phyloP scores from a whole-genome alignment of 2,329 filamentous ascomycete species.

The Paraphoma chrysanthemicola region DNA sequence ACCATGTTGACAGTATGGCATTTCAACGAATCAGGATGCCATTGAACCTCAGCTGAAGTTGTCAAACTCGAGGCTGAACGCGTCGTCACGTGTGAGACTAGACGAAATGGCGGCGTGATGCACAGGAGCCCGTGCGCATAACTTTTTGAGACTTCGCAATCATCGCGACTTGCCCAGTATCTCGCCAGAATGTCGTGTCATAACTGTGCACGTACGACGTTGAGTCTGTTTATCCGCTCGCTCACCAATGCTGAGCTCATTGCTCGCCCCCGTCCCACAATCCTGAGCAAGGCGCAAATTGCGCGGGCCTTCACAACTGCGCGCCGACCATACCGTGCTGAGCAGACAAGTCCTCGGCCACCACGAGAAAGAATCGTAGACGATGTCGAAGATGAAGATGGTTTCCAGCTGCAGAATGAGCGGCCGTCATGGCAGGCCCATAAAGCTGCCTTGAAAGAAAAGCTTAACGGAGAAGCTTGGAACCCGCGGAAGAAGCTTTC shows the following conservation, averaged over 20 bases:
- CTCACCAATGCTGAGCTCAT: conserved; percentile 9
- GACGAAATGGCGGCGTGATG: too few species aligned
- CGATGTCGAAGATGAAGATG: conserved; percentile 10
- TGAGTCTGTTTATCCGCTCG: conserved; percentile 31
- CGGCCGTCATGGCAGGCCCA: conserved; percentile 74
- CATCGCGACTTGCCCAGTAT: conserved; percentile 1
- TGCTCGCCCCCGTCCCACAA: conserved; percentile 6
- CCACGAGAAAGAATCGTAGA: neutral
- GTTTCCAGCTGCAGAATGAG: conserved; percentile 3
- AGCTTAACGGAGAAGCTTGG: conserved; percentile 81
- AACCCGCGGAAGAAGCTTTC: conserved; percentile 84
- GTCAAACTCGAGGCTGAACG: neutral
- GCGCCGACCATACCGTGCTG: conserved; percentile 2
- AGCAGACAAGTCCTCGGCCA: too few species aligned
- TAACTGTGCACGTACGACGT: conserved; percentile 28
- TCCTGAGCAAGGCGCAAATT: conserved; percentile 6
- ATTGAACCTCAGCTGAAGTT: too few species aligned
- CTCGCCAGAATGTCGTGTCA: conserved; percentile 35
- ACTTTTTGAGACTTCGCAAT: conserved; percentile 10
- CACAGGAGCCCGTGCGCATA: conserved; percentile 20
- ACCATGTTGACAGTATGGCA: too few species aligned
- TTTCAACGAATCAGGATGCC: too few species aligned
- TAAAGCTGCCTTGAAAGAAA: conserved; percentile 75
- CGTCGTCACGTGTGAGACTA: neutral
- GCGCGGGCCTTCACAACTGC: conserved; percentile 23